Conservation (phyloP, 352 stramenopile species). For the Saprolegnia diclina region DNA sequence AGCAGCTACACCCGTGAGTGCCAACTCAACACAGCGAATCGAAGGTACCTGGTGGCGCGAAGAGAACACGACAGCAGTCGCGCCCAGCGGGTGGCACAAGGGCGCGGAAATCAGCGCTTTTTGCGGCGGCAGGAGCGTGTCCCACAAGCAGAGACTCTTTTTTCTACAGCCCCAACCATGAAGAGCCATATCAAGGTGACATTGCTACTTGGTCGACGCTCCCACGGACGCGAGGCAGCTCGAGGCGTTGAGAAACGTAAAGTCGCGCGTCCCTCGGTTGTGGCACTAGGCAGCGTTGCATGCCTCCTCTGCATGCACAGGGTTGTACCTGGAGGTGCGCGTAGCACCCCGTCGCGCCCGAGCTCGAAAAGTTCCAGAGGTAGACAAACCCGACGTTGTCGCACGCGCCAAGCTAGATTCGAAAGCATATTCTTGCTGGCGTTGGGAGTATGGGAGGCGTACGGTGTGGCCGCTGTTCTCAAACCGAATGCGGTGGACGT, state of each 20-base stretch:
- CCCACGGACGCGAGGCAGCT: slow-evolving; percentile 70
- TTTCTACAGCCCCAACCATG: slow-evolving; percentile 39
- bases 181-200: background rate
- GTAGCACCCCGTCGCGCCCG: slow-evolving; percentile 64
- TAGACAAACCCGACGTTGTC: slow-evolving; percentile 61
- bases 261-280: slow-evolving; percentile 72
- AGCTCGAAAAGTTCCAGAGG: slow-evolving; percentile 76
- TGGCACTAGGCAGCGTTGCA: slow-evolving; percentile 47
- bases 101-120: slow-evolving; percentile 67
- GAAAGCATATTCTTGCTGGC: too few species aligned
- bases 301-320: background rate
- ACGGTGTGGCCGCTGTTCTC: slow-evolving; percentile 76
- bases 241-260: slow-evolving; percentile 76
- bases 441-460: background rate
- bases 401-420: slow-evolving; percentile 62
- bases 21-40: slow-evolving; percentile 15
- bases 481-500: slow-evolving; percentile 75
- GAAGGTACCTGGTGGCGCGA: slow-evolving; percentile 48
- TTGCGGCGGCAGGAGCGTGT: slow-evolving; percentile 63
- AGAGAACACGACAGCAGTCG: slow-evolving; percentile 71
- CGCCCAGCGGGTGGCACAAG: slow-evolving; percentile 65
- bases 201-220: slow-evolving; percentile 56
- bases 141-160: slow-evolving; percentile 78
- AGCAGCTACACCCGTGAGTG: slow-evolving; percentile 35
- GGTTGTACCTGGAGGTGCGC: slow-evolving; percentile 49